Base-by-base conservation (phyloP, 2,329 filamentous ascomycete genomes). In the Aureobasidium pullulans region DNA sequence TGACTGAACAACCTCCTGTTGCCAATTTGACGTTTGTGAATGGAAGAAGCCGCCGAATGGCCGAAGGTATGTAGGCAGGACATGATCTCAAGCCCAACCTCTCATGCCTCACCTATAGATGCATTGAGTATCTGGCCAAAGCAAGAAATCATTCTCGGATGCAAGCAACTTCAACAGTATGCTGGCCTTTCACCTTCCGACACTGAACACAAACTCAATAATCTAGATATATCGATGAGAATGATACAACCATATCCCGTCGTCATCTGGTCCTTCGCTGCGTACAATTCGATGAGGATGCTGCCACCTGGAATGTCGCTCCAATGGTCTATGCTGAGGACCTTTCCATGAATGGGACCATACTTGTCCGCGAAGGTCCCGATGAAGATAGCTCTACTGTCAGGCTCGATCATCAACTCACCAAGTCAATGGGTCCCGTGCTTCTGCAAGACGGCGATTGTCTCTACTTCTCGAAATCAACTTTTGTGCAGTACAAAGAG, bases 271-370 rank as follows among this genome's bases (percentile, higher is more conserved):
- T 71, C 23, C 68, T 80, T 44, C 75, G 77, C 62, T 77, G 76
- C 63, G 71, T 80, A 49, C 57, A 77, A 1, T 80, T 75, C 60
- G 77, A 77, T 36, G 69, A 75, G 58, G 66, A 72, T 29, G 65
- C 42, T 19, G 15, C 66, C 13, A 59, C 66, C 28, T 63, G 69
- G 10, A 61, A 63, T 5, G 70, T 78, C 10, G 66, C 72, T 3
- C 77, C 78, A 5, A 71, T 80, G 58, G 71, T 81, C 2, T 81
- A 80, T 63, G 72, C 71, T 13, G 72, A 76, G 40, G 73, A 78
- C 56, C 50, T 78, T 2, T 81, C 78, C 0, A 68, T 67, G 37
- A 79, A 79, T 60, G 69, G 74, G 6, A 75, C 76, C 6, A 64
- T 66, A 23, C 58, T 78, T 6, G 69, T 63, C 48, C 73, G 71